Percentiles rank a stretch among this genome's conserved stretches.
These are phyloP conservation scores for Flaveria floridana DNA, from an alignment of 140 eudicot genomes.

Conservation along the genomic window DNA sequence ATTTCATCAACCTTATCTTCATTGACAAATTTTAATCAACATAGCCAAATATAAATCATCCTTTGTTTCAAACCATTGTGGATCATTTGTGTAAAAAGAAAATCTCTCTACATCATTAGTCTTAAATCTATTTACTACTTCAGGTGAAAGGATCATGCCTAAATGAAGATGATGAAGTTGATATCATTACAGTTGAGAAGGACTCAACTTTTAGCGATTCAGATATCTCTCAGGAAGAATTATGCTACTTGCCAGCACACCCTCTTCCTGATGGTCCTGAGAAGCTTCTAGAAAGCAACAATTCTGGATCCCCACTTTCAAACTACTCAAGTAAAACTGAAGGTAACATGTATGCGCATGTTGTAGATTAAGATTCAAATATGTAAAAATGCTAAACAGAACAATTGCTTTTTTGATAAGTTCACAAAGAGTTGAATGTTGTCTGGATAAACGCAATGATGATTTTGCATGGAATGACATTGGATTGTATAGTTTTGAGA, in stretches of 20 bases:
- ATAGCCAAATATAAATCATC: too few relatives aligned
- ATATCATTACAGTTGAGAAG: constrained; percentile 62
- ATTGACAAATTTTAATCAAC: too few relatives aligned
- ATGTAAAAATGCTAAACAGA: neutral
- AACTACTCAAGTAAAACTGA: constrained; percentile 18
- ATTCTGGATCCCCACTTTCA: constrained; percentile 58
- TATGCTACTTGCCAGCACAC: constrained; percentile 69
- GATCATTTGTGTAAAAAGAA: constrained; percentile 5
- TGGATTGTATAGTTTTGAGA: neutral
- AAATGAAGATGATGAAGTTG: constrained; percentile 83
- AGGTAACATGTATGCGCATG: constrained; percentile 21
- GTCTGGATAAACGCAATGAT: constrained; percentile 3
- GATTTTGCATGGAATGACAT: constrained; percentile 6
- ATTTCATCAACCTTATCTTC: neutral
- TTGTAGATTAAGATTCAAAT: constrained; percentile 1
- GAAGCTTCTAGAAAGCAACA: constrained; percentile 53
- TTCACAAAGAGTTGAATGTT: neutral
- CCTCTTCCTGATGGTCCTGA: constrained; percentile 70
- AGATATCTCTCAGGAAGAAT: constrained; percentile 77
- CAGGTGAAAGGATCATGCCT: constrained; percentile 62
- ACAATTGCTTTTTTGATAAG: neutral
- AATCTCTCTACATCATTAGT: constrained; percentile 8
- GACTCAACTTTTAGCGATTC: constrained; percentile 83
- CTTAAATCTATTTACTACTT: constrained; percentile 19
- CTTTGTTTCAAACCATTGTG: neutral